phyloP scores from a whole-genome alignment of 768 basidiomycete genomes.

The Russula vinacea region DNA sequence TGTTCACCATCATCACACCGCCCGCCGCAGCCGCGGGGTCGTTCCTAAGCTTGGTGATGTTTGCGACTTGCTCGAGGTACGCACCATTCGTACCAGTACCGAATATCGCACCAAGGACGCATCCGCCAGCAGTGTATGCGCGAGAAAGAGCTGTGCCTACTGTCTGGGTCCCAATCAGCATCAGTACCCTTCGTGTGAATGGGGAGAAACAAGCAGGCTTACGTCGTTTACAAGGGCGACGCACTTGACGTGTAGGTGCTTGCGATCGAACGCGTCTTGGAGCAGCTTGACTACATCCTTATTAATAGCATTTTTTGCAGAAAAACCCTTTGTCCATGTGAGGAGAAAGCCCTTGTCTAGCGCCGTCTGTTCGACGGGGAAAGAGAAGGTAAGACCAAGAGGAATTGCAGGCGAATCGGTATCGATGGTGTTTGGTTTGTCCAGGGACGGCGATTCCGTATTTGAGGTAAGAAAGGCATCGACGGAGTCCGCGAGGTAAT shows the following conservation, averaged over 20 bases:
- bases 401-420: slow-evolving; percentile 43
- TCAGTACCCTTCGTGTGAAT: background rate
- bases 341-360: slow-evolving; percentile 85
- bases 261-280: slow-evolving; percentile 88
- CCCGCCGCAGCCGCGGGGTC: slow-evolving; percentile 55
- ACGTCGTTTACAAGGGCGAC: slow-evolving; percentile 94
- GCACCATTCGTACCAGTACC: slow-evolving; percentile 99
- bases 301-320: slow-evolving; percentile 86
- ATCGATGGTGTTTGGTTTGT: slow-evolving; percentile 37
- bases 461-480: slow-evolving; percentile 84
- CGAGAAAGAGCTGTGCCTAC: slow-evolving; percentile 92
- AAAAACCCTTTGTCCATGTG: slow-evolving; percentile 95
- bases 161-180: slow-evolving; percentile 51
- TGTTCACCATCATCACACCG: slow-evolving; percentile 91
- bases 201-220: slow-evolving; percentile 36
- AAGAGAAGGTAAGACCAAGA: slow-evolving; percentile 94
- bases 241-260: slow-evolving; percentile 88
- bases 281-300: slow-evolving; percentile 86
- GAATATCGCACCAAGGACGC: slow-evolving; percentile 87
- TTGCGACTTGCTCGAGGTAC: slow-evolving; percentile 84
- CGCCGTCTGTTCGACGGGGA: slow-evolving; percentile 96
- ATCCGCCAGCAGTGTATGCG: slow-evolving; percentile 90
- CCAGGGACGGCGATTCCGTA: slow-evolving; percentile 6
- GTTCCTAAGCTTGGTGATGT: slow-evolving; percentile 79
- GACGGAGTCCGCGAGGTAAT: slow-evolving; percentile 96